A percentile compares a stretch with the other conserved stretches of the same genome.
Conservation (phyloP, 2,329 filamentous ascomycete genomes). For the Cercospora beticola region DNA sequence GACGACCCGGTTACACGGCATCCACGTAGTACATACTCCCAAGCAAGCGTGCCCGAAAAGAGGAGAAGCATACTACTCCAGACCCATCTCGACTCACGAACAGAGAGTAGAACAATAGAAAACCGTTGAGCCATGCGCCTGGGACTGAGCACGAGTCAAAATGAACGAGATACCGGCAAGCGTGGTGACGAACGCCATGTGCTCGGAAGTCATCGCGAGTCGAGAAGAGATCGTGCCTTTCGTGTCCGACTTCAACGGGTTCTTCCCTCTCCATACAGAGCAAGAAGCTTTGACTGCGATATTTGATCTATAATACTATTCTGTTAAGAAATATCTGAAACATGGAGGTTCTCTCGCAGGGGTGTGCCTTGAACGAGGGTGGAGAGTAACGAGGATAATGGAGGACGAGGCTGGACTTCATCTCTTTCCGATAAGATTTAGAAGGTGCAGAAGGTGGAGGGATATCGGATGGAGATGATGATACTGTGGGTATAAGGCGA, state of each 20-base stretch:
- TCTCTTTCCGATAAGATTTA: background rate
- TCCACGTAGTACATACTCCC: background rate
- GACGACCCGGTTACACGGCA: background rate
- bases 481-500: too few relatives aligned
- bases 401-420: background rate
- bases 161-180: background rate
- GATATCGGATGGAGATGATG: background rate
- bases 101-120: background rate
- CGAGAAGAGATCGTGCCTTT: background rate
- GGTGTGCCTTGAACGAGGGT: background rate
- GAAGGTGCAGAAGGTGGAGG: background rate
- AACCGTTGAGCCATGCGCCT: background rate
- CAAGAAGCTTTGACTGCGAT: background rate
- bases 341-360: background rate
- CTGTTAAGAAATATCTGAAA: background rate
- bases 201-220: background rate
- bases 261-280: too few relatives aligned
- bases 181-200: background rate
- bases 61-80: too few relatives aligned
- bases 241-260: background rate
- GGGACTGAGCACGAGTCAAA: background rate
- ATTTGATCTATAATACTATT: background rate
- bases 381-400: background rate
- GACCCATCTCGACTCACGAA: background rate
- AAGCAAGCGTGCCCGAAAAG: background rate